Base-by-base conservation (phyloP, 352 stramenopile genomes). In the Peronospora tabacina region DNA sequence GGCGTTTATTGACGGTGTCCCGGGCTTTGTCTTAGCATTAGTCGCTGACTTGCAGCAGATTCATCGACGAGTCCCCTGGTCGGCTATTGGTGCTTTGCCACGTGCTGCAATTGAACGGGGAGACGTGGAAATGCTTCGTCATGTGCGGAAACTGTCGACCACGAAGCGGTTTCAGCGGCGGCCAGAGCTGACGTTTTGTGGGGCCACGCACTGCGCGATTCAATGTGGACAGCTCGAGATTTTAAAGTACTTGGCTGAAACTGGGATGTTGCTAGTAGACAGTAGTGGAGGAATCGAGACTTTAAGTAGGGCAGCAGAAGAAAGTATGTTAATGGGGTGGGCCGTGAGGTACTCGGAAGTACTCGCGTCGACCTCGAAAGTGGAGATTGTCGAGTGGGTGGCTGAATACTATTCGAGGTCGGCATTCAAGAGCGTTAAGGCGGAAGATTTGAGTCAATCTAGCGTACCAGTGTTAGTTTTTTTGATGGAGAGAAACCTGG, bases 371-470 rank as follows among this genome's bases (percentile, higher is more conserved):
- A 32, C 28, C 0, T 22, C 9, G 2, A 55, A 63, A 34, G 20
- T 70, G 32, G 56, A 68, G 17, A 68, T 73, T 52, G 38, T 73
- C 6, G 26, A 57, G 45, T 73, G 61, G 64, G 45, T 73, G 3
- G 47, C 17, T 9, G 16, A 15, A 0, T 53, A 55, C 1, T 70
- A 52, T 17, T 28, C 39, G 3, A 41, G 15, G 8, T 63, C 52
- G 11, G n/a, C 38, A 2, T 36, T 66, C 9, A 54, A 32, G 15
- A 35, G 54, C 7, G 52, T 70, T 12, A 57, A 52, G 11, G 52
- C 52, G 1, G 48, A 70, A 38, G 61, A 70, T 49, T 45, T 70
- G 37, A 66, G 61, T 63, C 61, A 35, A 33, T 48, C 61, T 10
- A 49, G 52, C 13, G 2, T 64, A 8, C 35, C 38, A 1, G 44